A percentile compares a stretch with the other conserved stretches of the same genome.
phyloP scores from a whole-genome alignment of 495 filamentous ascomycete genomes.

The Massariosphaeria phaeospora region DNA sequence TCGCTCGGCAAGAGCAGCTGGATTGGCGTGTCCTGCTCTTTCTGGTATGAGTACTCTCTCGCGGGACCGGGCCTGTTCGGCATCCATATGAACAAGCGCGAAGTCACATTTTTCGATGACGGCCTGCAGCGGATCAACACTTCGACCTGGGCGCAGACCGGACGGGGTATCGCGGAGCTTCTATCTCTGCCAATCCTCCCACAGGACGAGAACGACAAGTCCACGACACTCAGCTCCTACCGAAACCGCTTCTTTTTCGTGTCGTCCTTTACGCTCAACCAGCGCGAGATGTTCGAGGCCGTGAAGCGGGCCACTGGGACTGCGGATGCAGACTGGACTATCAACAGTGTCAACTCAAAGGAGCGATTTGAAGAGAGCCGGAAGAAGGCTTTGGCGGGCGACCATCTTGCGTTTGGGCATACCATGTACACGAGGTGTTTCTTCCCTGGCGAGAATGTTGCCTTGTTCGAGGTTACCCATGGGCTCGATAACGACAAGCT shows the following conservation, averaged over 20 bases:
- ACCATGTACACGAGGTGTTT: conserved; percentile 52
- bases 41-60: conserved; percentile 47
- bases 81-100: conserved; percentile 23
- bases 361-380: conserved; percentile 46
- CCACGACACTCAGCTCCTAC: conserved; percentile 34
- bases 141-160: conserved; percentile 44
- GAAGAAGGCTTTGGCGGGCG: conserved; percentile 43
- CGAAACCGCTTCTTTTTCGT: conserved; percentile 43
- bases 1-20: conserved; percentile 46
- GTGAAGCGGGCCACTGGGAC: conserved; percentile 51
- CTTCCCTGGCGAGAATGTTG: conserved; percentile 44
- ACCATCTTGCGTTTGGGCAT: conserved; percentile 47
- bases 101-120: conserved; percentile 29
- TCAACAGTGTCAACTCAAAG: conserved; percentile 42
- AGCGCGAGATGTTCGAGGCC: conserved; percentile 47
- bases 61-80: conserved; percentile 17
- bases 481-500: conserved; percentile 49
- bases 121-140: conserved; percentile 34
- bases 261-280: conserved; percentile 43
- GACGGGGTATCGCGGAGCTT: conserved; percentile 41
- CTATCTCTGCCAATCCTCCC: conserved; percentile 43
- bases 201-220: conserved; percentile 43
- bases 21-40: conserved; percentile 45
- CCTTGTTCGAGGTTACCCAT: conserved; percentile 38
- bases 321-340: conserved; percentile 53